Evolutionary conservation across 495 filamentous ascomycete genomes (phyloP), one percentile per base, ranked within the genome.

Genomic region (Tuber calosporum): DNA sequence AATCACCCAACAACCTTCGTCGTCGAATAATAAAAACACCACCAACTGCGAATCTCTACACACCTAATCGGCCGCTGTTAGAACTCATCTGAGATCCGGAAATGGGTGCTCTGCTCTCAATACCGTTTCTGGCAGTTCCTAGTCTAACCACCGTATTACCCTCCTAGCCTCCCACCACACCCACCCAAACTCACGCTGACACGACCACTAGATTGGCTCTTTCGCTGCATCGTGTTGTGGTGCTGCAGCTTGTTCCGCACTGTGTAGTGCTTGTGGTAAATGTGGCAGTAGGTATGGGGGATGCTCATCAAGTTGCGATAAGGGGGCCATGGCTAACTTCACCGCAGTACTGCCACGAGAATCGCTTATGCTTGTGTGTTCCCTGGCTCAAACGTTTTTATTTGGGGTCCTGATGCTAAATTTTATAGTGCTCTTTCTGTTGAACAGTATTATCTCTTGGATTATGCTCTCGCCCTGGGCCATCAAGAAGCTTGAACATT

Each of bases 381-480:
- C 26, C 77, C 37, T 69, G 22, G 19, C 68, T 58, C 48, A 17
- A 62, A 30, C 36, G 30, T 71, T 69, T 39, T 69, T 58, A 30
- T 45, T 6, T 19, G 34, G 62, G 72, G 36, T 68, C 38, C 69
- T 39, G 22, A 53, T 19, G 38, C 73, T 77, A 66, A 77, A 41
- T 30, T 26, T 36, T n/a, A 69, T 66, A 79, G 78, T 97, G 82
- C 91, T 99, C 79, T 92, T 99, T 71, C 88, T 98, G 75, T 83
- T 97, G 84, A 98, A 99, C 87, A 97, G 93, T 67, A 96, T 97
- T 75, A 82, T 96, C 67, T 94, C 96, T 40, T 99, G 95, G 95
- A 91, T 99, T 43, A 96, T 98, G 93, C 94, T 98, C 86, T 98
- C 95, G 13, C 93, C 93, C 74, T 99, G 96, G 95, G 95, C 95